A percentile compares a stretch with the other conserved stretches of the same genome.
phyloP scores from a whole-genome alignment of 2,329 filamentous ascomycete genomes.

The Akanthomyces muscarius region DNA sequence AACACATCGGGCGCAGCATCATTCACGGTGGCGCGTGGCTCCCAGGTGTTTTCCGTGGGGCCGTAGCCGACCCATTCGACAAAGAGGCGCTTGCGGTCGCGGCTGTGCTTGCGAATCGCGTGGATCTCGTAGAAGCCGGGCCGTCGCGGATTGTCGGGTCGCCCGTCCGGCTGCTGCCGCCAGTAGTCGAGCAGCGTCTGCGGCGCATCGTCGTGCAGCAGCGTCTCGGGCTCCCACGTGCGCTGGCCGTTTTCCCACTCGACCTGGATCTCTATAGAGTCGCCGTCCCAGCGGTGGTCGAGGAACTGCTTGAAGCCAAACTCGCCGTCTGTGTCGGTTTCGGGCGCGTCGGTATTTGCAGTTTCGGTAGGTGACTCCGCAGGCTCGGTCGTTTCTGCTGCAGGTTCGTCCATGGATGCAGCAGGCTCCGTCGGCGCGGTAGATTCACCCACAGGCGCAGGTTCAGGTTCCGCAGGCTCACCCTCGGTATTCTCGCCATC shows the following conservation, averaged over 20 bases:
- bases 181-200: constrained; percentile 32
- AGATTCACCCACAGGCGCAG: background rate
- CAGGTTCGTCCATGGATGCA: background rate
- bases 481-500: no score
- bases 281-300: constrained; percentile 28
- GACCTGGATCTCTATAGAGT: constrained; percentile 37
- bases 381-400: background rate
- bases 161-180: constrained; percentile 26
- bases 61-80: constrained; percentile 37
- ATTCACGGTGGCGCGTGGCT: constrained; percentile 24
- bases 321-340: background rate
- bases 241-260: constrained; percentile 29
- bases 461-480: background rate
- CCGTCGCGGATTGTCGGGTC: constrained; percentile 30
- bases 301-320: constrained; percentile 2
- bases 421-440: background rate
- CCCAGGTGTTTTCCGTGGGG: constrained; percentile 29
- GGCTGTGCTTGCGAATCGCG: constrained; percentile 31
- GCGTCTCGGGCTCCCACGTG: constrained; percentile 34
- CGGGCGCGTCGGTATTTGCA: background rate
- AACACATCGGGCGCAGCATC: constrained; percentile 27
- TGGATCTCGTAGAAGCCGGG: constrained; percentile 31
- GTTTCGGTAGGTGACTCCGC: background rate
- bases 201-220: constrained; percentile 32
- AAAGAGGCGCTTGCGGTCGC: constrained; percentile 26